Base-by-base conservation (phyloP, 768 basidiomycete genomes). In the Saitozyma sp. region DNA sequence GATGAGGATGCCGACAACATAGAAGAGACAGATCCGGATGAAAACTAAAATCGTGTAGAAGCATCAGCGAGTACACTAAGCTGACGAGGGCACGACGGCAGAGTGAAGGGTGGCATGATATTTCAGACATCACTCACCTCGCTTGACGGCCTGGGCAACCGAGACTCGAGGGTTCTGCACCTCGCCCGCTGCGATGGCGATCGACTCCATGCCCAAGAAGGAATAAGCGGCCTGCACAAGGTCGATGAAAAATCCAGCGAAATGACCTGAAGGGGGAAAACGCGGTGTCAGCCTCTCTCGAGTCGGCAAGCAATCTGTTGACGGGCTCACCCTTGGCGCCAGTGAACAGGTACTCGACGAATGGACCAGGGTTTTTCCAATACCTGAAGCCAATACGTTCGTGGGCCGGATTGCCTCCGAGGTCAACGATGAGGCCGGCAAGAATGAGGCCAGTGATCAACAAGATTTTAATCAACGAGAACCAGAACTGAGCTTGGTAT, bases 131-230 rank as follows among this genome's bases (percentile, higher is more conserved):
- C 29, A 53, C 57, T 56, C 10, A 67, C 61, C 52, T 14, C n/a
- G 41, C 29, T 42, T 8, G 20, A 56, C 55, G 9, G 55, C 73
- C 59, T 67, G 67, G 41, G 70, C 43, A 9, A 74, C 55, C 13
- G 70, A 52, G 0, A 65, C 56, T 16, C 69, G 61, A 16, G 73
- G 70, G 53, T 74, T 74, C 58, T 68, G 67, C 1, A 64, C 66
- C 58, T 74, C 73, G 39, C 67, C 73, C 49, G 73, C 73, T 14
- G 69, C 66, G 19, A 71, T 53, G 14, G 63, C 64, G 42, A 74
- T 66, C 29, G 40, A 39, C 49, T 65, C 53, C 41, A 68, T 56
- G 19, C 55, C 55, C 14, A 17, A n/a, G 39, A 42, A 56, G 42
- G 20, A 20, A 42, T 29, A 56, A 17, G 55, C 43, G 13, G 55